These are phyloP conservation scores for Megacollybia platyphylla DNA, from an alignment of 1,284 basidiomycete genomes.

Conservation along the genomic window DNA sequence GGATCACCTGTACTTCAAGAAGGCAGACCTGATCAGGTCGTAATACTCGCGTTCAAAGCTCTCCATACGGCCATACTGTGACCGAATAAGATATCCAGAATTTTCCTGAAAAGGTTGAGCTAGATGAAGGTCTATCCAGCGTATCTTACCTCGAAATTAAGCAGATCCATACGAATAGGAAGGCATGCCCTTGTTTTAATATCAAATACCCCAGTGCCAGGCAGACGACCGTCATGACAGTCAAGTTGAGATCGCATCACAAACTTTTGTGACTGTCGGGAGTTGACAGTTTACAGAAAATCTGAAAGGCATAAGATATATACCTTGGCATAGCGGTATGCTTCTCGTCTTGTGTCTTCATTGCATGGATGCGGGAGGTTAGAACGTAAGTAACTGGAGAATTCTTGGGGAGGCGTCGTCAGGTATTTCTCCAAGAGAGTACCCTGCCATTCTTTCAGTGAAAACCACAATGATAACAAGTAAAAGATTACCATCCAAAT, in stretches of 20 bases:
- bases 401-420: conserved; percentile 56
- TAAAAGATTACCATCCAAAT: conserved; percentile 55
- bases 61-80: conserved; percentile 45
- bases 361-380: conserved; percentile 20
- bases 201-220: conserved; percentile 88
- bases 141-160: conserved; percentile 63
- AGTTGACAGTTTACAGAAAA: neutral
- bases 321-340: conserved; percentile 78
- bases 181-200: conserved; percentile 89
- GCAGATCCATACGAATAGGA: conserved; percentile 75
- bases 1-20: conserved; percentile 81
- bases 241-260: conserved; percentile 96
- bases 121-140: neutral
- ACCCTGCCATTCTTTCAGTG: conserved; percentile 35
- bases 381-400: conserved; percentile 47
- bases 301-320: neutral
- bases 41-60: conserved; percentile 88
- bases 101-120: conserved; percentile 37
- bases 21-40: conserved; percentile 86
- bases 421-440: conserved; percentile 85
- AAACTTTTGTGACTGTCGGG: conserved; percentile 52
- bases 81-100: conserved; percentile 64
- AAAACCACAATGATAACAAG: neutral
- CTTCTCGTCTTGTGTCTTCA: conserved; percentile 38
- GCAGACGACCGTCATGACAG: conserved; percentile 71